Conservation (phyloP, 805 yeast genomes). For the fission yeast (Schizosaccharomyces pombe) region ASM294v3 CU329670.1:1575501-1576000, state of each 20-base stretch:
- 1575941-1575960: slow-evolving; percentile 22
- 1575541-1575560: too few species aligned
- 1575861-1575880: not conserved
- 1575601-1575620: not conserved
- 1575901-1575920: slow-evolving; percentile 95
- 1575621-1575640: not conserved
- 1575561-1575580: too few species aligned
- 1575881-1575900: slow-evolving; percentile 75
- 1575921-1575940: slow-evolving; percentile 86
- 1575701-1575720: slow-evolving; percentile 80
- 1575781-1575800: slow-evolving; percentile 51
- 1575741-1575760: slow-evolving; percentile 93
- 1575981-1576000: not conserved
- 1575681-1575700: slow-evolving; percentile 99
- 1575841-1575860: too few species aligned
- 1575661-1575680: slow-evolving; percentile 51
- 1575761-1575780: slow-evolving; percentile 61
- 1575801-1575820: slow-evolving; percentile 93
- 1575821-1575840: slow-evolving; percentile 14
- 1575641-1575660: not conserved
- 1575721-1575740: slow-evolving; percentile 94
- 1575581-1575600: too few species aligned
- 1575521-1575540: too few species aligned
- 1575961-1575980: slow-evolving; percentile 43
- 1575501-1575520: too few species aligned